Conservation (phyloP, 768 basidiomycete species). For the Collybia sp. region DNA sequence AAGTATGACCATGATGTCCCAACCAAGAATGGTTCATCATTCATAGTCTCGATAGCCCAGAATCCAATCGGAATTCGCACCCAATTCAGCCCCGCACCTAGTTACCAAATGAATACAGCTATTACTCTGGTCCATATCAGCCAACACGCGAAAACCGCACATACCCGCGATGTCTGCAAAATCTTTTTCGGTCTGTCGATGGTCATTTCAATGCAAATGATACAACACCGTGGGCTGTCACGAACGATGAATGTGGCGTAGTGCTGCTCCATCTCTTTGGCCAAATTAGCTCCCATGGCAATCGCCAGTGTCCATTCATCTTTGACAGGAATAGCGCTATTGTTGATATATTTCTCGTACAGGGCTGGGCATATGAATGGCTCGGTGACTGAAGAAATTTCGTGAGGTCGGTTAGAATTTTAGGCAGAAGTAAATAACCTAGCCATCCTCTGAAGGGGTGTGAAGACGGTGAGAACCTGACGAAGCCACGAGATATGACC, state of each 20-base stretch:
- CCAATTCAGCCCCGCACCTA: slow-evolving; percentile 78
- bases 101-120: too few relatives aligned
- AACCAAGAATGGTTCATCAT: slow-evolving; percentile 73
- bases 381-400: background rate
- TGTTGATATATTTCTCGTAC: slow-evolving; percentile 50
- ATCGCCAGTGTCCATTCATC: slow-evolving; percentile 69
- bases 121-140: background rate
- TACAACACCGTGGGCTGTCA: slow-evolving; percentile 6
- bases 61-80: slow-evolving; percentile 76
- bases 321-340: slow-evolving; percentile 13
- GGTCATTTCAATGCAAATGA: background rate
- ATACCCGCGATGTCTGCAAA: slow-evolving; percentile 63
- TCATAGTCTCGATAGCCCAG: slow-evolving; percentile 81
- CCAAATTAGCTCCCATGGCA: slow-evolving; percentile 45
- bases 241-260: slow-evolving; percentile 75
- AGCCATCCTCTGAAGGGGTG: slow-evolving; percentile 36
- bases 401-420: background rate
- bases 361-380: slow-evolving; percentile 54
- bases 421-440: slow-evolving; percentile 21
- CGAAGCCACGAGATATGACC: slow-evolving; percentile 8
- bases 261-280: slow-evolving; percentile 57
- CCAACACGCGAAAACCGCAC: background rate
- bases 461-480: slow-evolving; percentile 1
- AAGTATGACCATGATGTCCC: slow-evolving; percentile 72
- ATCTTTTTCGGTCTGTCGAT: slow-evolving; percentile 66